Base-by-base conservation (phyloP, 2,329 filamentous ascomycete genomes). In the Fusarium xylarioides region DNA sequence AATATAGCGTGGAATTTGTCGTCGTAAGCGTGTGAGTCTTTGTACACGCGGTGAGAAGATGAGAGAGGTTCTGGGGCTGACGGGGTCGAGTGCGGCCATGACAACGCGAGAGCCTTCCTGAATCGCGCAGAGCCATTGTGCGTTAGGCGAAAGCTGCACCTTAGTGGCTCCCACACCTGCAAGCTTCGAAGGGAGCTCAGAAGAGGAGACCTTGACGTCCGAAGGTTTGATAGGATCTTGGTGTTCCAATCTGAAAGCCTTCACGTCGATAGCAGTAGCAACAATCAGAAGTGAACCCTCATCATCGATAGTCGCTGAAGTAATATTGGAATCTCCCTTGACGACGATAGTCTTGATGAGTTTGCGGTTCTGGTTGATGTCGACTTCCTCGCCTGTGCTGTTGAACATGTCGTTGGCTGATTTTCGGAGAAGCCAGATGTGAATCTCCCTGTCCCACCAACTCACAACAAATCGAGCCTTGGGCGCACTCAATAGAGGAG, bases 381-480 rank as follows among this genome's bases (percentile, higher is more conserved):
- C 85, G 66, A 79, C 82, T 64, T 80, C 80, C 21, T 83, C 83
- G 15, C 81, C 82, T 44, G 80, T 77, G 26, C 77, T 75, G 47
- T 84, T 80, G 49, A 86, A 80, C 30, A 90, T 81, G 44, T 87
- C 83, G 35, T 82, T 82, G 21, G 87, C 81, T 9, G 86, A 82
- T 66, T 82, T 83, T 53, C 79, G 83, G 21, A 90, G 78, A 43
- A 85, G 89, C 95, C 95, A 99, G 68, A 99, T 89, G 75, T 92
- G 91, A 54, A 98, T 86, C 80, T 97, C 93, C 63, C 92, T 89
- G 73, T 95, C 93, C 94, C 95, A 98, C 93, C 95, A 98, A 80
- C 93, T 94, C 78, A 96, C 89, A 32, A 99, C 84, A 28, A 98
- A 85, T 54, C 96, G 90, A 47, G 91, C 91, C 46, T 88, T 88